Percentiles rank a stretch among this genome's conserved stretches.
Evolutionary conservation across 257 asterid species (phyloP).

Genomic region (Salvia miltiorrhiza): DNA sequence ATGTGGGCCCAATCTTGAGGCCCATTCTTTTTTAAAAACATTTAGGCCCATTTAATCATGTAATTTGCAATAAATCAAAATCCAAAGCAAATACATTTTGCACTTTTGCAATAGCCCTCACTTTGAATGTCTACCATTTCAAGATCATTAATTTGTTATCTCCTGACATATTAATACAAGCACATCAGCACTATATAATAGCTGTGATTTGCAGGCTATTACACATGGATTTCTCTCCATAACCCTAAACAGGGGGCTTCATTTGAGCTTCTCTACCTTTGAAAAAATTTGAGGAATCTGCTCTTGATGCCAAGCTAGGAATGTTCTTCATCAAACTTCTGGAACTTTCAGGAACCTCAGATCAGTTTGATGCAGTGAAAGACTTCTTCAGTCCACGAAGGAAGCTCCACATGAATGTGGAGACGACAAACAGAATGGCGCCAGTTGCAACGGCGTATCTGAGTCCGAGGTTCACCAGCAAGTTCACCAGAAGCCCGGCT

Average conservation of each 20-base stretch:
- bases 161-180: not conserved
- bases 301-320: not conserved
- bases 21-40: too few species aligned
- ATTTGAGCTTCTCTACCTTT: not conserved
- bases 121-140: not conserved
- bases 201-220: not conserved
- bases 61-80: not conserved
- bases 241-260: too few species aligned
- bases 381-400: conserved; percentile 55
- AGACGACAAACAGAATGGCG: conserved; percentile 50
- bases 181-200: not conserved
- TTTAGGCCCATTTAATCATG: not conserved
- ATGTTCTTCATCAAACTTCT: not conserved
- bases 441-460: conserved; percentile 62
- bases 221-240: not conserved
- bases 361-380: conserved; percentile 34
- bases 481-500: conserved; percentile 76
- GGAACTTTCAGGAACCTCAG: not conserved
- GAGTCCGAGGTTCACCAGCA: conserved; percentile 77
- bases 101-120: not conserved
- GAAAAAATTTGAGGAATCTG: not conserved
- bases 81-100: not conserved
- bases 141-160: not conserved
- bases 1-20: not conserved
- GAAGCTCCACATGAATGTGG: conserved; percentile 79